Percentiles rank a stretch among this genome's conserved stretches.
Conservation (phyloP, 805 yeast genomes). For the Cyberlindnera euphorbiiphila region DNA sequence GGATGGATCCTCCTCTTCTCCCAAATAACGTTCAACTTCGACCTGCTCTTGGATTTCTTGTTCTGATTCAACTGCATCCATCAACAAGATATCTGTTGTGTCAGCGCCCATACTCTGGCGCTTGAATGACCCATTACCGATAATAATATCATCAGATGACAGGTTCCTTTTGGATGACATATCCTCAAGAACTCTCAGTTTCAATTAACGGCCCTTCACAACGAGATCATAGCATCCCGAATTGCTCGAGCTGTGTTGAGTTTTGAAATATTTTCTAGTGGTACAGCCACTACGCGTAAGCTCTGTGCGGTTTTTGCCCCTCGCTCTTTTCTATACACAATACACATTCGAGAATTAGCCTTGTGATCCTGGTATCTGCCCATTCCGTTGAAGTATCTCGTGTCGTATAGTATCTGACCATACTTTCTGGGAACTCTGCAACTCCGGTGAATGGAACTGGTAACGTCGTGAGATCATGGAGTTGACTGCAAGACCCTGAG, state of each 20-base stretch:
- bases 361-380: background rate
- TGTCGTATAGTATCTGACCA: constrained; percentile 5
- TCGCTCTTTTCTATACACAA: no score
- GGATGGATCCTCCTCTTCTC: background rate
- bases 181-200: background rate
- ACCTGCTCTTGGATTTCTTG: background rate
- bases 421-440: background rate
- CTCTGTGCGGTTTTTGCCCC: background rate
- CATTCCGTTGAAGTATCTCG: background rate
- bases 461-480: constrained; percentile 33
- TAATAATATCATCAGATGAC: background rate
- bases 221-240: no score
- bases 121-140: background rate
- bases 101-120: background rate
- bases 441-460: constrained; percentile 17
- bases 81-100: background rate
- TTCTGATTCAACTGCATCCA: background rate
- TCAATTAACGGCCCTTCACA: no score
- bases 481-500: background rate
- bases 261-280: background rate
- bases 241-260: background rate
- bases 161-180: constrained; percentile 5
- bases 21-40: no score
- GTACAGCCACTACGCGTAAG: constrained; percentile 2
- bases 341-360: background rate